These are phyloP conservation scores for Helminthosporium solani DNA, from an alignment of 2,329 filamentous ascomycete species.

Conservation along the genomic window DNA sequence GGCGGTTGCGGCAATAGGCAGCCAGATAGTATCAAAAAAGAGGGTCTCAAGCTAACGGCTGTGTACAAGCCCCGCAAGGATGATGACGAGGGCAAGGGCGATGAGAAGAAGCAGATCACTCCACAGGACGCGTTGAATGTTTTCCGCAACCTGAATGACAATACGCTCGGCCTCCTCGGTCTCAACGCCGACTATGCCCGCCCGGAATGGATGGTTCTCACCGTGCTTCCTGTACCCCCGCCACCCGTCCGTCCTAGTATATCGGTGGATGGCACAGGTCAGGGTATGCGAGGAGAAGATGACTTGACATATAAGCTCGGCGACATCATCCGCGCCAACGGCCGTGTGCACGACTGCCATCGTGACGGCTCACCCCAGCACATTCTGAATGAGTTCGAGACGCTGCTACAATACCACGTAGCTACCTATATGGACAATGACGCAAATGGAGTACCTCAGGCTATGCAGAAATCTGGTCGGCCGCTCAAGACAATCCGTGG, in stretches of 20 bases:
- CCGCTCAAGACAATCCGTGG: slow-evolving; percentile 96
- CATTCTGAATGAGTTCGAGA: slow-evolving; percentile 87
- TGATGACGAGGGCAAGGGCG: slow-evolving; percentile 64
- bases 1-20: slow-evolving; percentile 92
- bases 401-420: slow-evolving; percentile 92
- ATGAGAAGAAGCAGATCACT: slow-evolving; percentile 78
- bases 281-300: slow-evolving; percentile 92
- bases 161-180: slow-evolving; percentile 82
- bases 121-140: slow-evolving; percentile 83
- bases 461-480: slow-evolving; percentile 93
- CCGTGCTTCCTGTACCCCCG: slow-evolving; percentile 90
- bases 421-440: slow-evolving; percentile 99
- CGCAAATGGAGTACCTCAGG: slow-evolving; percentile 91
- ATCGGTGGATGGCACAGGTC: slow-evolving; percentile 90
- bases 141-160: slow-evolving; percentile 78
- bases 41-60: slow-evolving; percentile 78
- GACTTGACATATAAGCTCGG: slow-evolving; percentile 99
- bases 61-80: slow-evolving; percentile 71
- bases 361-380: slow-evolving; percentile 89
- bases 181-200: slow-evolving; percentile 93
- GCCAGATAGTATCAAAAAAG: slow-evolving; percentile 77
- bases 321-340: slow-evolving; percentile 97
- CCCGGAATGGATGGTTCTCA: slow-evolving; percentile 98
- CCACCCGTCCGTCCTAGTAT: slow-evolving; percentile 96
- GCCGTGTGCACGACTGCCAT: slow-evolving; percentile 87